Evolutionary conservation across 495 filamentous ascomycete genomes (phyloP).

Genomic region (Bombardia bombarda): DNA sequence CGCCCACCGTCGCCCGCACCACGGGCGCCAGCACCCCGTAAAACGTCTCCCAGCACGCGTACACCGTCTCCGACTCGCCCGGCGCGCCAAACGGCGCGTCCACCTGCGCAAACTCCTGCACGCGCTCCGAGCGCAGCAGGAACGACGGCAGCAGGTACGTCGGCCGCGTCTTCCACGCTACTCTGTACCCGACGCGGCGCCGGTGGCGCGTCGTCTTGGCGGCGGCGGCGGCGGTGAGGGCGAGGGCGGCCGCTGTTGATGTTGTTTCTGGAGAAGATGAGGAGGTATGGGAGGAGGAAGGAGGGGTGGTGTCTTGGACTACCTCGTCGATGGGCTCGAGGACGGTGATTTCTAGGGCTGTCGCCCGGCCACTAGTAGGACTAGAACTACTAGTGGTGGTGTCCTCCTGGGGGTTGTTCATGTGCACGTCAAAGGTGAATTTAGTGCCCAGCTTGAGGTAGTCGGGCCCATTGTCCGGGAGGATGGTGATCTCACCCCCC

Average conservation of each 20-base stretch:
- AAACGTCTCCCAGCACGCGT: slow-evolving; percentile 34
- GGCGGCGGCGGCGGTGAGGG: neutral
- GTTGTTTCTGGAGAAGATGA: neutral
- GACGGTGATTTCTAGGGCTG: slow-evolving; percentile 17
- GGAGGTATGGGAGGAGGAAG: neutral
- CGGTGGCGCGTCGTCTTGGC: neutral
- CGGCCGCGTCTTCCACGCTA: slow-evolving; percentile 21
- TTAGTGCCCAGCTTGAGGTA: slow-evolving; percentile 18
- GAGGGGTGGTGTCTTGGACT: neutral
- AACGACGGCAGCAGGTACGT: slow-evolving; percentile 11
- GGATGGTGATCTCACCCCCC: neutral
- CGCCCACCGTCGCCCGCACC: slow-evolving; percentile 9
- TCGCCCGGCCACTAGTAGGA: slow-evolving; percentile 5
- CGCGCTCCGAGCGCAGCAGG: slow-evolving; percentile 26
- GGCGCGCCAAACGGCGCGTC: neutral
- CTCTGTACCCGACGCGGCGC: slow-evolving; percentile 18
- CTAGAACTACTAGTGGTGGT: too few species aligned
- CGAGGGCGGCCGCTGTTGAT: neutral
- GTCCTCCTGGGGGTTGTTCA: slow-evolving; percentile 7
- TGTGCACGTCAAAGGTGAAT: slow-evolving; percentile 26
- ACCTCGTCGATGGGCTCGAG: slow-evolving; percentile 21
- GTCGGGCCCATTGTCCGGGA: neutral
- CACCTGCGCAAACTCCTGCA: slow-evolving; percentile 28
- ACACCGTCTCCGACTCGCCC: slow-evolving; percentile 12
- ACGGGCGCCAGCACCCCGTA: slow-evolving; percentile 24